Conservation (phyloP, 352 stramenopile species). For the Phytophthora parvispora region DNA sequence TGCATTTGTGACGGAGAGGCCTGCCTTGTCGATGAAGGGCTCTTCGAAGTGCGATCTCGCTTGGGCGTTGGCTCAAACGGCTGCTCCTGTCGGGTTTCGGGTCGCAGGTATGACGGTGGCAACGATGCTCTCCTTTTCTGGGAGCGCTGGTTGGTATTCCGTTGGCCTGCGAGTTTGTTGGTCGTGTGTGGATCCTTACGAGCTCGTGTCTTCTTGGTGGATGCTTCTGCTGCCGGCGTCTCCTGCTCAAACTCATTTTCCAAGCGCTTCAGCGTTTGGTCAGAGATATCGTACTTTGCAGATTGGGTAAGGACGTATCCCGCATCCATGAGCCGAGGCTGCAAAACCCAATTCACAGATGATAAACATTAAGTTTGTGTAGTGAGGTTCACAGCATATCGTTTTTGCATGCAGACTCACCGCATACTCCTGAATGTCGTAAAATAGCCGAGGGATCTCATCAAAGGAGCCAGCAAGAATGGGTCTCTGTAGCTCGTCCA, state of each 20-base stretch:
- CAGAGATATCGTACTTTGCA: conserved; percentile 51
- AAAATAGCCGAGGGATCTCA: conserved; percentile 81
- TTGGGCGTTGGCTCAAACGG: background rate
- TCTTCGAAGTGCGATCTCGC: conserved; percentile 15
- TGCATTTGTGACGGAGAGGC: conserved; percentile 18
- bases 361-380: background rate
- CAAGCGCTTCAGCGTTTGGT: conserved; percentile 38
- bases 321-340: conserved; percentile 42
- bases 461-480: conserved; percentile 75
- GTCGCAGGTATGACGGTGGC: conserved; percentile 6
- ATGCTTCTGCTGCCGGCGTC: background rate
- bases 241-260: conserved; percentile 42
- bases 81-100: conserved; percentile 3
- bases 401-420: conserved; percentile 41
- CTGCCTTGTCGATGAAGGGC: conserved; percentile 30
- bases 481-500: conserved; percentile 54
- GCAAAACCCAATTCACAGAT: background rate
- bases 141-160: conserved; percentile 10
- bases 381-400: background rate
- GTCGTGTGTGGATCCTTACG: background rate
- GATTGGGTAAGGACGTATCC: conserved; percentile 34
- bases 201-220: conserved; percentile 9
- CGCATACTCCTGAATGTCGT: conserved; percentile 72
- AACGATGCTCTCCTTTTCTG: conserved; percentile 18
- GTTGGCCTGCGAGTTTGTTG: conserved; percentile 3